Percentiles rank a stretch among this genome's conserved stretches.
These are phyloP conservation scores for Clarireedia paspali DNA, from an alignment of 2,329 filamentous ascomycete species.

Conservation along the genomic window DNA sequence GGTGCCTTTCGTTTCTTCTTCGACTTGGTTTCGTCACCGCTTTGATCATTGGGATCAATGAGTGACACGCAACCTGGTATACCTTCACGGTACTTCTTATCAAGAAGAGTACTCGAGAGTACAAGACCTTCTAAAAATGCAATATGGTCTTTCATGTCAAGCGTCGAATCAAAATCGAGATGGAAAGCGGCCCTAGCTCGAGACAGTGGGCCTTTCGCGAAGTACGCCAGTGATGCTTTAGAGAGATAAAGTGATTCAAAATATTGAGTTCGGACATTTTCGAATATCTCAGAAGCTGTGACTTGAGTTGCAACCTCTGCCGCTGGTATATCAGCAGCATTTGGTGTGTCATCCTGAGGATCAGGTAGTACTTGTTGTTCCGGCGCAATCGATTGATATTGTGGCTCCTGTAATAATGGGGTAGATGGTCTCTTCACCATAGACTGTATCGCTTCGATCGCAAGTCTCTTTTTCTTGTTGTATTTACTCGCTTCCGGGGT, in stretches of 20 bases:
- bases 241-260: conserved; percentile 55
- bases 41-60: conserved; percentile 42
- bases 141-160: conserved; percentile 56
- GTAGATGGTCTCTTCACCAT: conserved; percentile 43
- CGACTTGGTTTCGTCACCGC: conserved; percentile 43
- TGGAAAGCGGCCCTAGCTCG: conserved; percentile 65
- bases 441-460: conserved; percentile 57
- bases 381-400: conserved; percentile 5
- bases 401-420: conserved; percentile 14
- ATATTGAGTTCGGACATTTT: conserved; percentile 51
- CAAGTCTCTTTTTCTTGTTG: conserved; percentile 45
- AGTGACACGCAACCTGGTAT: conserved; percentile 53
- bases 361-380: conserved; percentile 4
- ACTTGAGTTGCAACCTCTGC: conserved; percentile 9
- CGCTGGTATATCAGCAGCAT: neutral
- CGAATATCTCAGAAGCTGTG: conserved; percentile 46
- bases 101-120: conserved; percentile 59
- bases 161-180: conserved; percentile 49
- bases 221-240: conserved; percentile 71
- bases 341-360: conserved; percentile 6
- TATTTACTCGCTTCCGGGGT: conserved; percentile 22
- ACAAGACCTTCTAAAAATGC: conserved; percentile 62
- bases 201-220: conserved; percentile 74
- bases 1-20: conserved; percentile 43
- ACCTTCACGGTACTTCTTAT: conserved; percentile 73